A percentile compares a stretch with the other conserved stretches of the same genome.
These are phyloP conservation scores for Hanseniaspora lachancei DNA, from an alignment of 805 yeast genomes.

Conservation along the genomic window DNA sequence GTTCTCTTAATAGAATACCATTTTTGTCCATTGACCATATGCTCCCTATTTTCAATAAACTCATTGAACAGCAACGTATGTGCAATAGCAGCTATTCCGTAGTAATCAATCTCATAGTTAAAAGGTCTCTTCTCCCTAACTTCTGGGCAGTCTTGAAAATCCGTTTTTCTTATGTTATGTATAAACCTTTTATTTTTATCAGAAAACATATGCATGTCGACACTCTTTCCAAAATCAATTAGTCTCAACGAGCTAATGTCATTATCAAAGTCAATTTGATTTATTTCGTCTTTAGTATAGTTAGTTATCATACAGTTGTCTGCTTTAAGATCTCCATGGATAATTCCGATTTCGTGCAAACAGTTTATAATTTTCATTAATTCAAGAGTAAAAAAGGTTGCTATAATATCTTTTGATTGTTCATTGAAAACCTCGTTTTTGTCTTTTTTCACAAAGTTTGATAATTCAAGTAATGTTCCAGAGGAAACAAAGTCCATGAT, in stretches of 20 bases:
- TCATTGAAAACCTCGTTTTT: constrained; percentile 17
- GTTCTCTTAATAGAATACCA: constrained; percentile 46
- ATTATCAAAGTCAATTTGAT: constrained; percentile 1
- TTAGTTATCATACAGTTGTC: constrained; percentile 68
- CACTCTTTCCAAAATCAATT: constrained; percentile 72
- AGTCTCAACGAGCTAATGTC: constrained; percentile 20
- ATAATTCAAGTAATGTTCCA: constrained; percentile 62
- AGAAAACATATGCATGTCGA: constrained; percentile 50
- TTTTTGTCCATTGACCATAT: constrained; percentile 22
- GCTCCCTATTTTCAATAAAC: constrained; percentile 36
- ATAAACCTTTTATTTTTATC: constrained; percentile 38
- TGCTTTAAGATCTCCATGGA: constrained; percentile 78
- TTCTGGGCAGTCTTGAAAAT: constrained; percentile 61
- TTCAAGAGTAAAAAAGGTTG: constrained; percentile 52
- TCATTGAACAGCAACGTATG: constrained; percentile 64
- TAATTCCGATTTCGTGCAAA: constrained; percentile 51
- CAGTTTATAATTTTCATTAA: constrained; percentile 44
- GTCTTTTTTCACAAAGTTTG: constrained; percentile 35
- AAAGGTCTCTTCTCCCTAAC: constrained; percentile 49
- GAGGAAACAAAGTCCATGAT: constrained; percentile 50
- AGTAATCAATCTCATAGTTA: constrained; percentile 73
- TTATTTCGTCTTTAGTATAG: constrained; percentile 24
- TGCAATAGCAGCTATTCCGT: constrained; percentile 62
- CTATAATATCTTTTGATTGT: constrained; percentile 46
- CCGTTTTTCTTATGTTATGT: constrained; percentile 43